Conservation (phyloP, 2,329 filamentous ascomycete genomes). For the Immersiporthe knoxdaviesiana region DNA sequence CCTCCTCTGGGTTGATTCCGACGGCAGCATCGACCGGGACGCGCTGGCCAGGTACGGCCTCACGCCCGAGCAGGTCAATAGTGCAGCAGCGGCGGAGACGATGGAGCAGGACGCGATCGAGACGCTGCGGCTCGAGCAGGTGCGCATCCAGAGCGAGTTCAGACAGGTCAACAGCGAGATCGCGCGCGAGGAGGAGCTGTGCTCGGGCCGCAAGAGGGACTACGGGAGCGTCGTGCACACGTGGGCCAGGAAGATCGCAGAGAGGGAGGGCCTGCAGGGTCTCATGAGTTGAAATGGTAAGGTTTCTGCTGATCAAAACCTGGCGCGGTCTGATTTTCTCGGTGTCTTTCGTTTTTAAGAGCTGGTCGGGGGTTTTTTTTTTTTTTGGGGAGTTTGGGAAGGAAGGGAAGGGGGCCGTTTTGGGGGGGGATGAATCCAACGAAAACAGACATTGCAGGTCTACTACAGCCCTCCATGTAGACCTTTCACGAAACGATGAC, state of each 20-base stretch:
- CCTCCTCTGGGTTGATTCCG: not conserved
- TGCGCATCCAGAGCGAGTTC: conserved; percentile 49
- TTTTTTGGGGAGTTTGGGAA: no score
- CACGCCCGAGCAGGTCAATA: conserved; percentile 9
- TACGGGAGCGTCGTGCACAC: conserved; percentile 69
- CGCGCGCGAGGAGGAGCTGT: conserved; percentile 54
- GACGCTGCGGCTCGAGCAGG: conserved; percentile 47
- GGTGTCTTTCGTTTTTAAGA: not conserved
- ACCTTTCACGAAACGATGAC: no score
- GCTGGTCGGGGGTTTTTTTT: no score
- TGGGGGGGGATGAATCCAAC: no score
- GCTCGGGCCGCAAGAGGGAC: conserved; percentile 64
- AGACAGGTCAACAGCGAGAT: conserved; percentile 50
- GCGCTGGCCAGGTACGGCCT: conserved; percentile 20
- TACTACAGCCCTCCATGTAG: no score
- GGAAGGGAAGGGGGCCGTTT: no score
- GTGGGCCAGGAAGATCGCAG: conserved; percentile 71
- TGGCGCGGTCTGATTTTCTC: no score
- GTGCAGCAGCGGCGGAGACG: not conserved
- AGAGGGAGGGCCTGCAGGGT: conserved; percentile 62
- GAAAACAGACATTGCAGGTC: no score
- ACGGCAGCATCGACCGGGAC: conserved; percentile 8
- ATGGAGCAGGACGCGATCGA: conserved; percentile 38
- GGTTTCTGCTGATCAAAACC: not conserved
- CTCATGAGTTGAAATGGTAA: conserved; percentile 30